Evolutionary conservation across 225 moss, liverwort and hornwort genomes (phyloP), one percentile per base, ranked within the genome.

Genomic region (Takakia lepidozioides): DNA sequence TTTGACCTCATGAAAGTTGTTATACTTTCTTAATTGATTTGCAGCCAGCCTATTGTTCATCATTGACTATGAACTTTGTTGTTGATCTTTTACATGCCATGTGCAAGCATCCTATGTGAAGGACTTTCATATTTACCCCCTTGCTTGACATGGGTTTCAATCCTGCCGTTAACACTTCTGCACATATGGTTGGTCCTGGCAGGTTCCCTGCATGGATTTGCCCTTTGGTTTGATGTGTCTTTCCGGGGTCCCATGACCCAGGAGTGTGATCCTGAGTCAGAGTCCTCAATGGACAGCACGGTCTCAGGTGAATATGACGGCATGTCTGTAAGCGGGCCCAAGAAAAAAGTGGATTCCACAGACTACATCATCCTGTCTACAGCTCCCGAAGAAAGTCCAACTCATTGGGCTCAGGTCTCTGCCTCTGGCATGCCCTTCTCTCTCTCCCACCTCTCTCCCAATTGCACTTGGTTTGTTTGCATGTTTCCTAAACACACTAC

Each of bases 201-300:
- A 83, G 93, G 89, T 60, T 65, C 84, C 29, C 73, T 98, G 27
- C 90, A 98, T 65, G 90, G 95, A 43, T 98, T 98, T 65, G 84
- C 87, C 25, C 59, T 98, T 52, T 98, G 95, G 95, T 98, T 98
- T 54, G 90, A 98, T 51, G 87, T 98, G 17, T 76, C 85, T 9
- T 98, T 98, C 55, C 82, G 87, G 19, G 66, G 71, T 32, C 65
- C 51, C 49, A 51, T 60, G 25, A 42, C 42, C 29, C 64, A 56
- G 49, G 69, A 67, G 44, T 27, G 46, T 29, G 69, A 69, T 36
- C 25, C 46, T 39, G 64, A 46, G 49, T 62, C 62, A 2, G 72
- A 80, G 25, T 72, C 68, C 36, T 64, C 80, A 38, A 45, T 66
- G 61, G 85, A 69, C 29, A 85, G 70, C 22, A 38, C 81, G 25